Evolutionary conservation across 2,329 filamentous ascomycete species (phyloP).

Genomic region (Trichoderma citrinoviride): DNA sequence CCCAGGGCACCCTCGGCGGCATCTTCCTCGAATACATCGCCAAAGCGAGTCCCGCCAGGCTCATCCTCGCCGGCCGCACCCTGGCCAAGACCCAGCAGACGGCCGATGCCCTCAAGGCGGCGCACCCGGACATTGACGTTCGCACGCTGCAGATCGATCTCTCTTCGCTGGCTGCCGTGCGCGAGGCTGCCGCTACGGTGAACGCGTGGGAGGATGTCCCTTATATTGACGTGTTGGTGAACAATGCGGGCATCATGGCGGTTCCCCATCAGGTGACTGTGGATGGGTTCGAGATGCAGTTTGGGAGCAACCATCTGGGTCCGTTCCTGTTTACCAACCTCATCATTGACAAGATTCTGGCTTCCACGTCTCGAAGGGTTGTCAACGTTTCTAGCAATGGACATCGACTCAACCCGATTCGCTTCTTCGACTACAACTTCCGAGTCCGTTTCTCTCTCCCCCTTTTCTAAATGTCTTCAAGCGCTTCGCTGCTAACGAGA

Average conservation of each 20-base stretch:
- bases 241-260: slow-evolving; percentile 46
- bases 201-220: slow-evolving; percentile 26
- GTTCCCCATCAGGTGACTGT: slow-evolving; percentile 32
- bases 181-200: slow-evolving; percentile 38
- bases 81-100: slow-evolving; percentile 39
- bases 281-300: slow-evolving; percentile 39
- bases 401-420: slow-evolving; percentile 41
- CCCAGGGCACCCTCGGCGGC: slow-evolving; percentile 40
- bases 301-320: slow-evolving; percentile 40
- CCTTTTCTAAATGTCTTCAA: too few relatives aligned
- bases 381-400: slow-evolving; percentile 43
- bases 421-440: slow-evolving; percentile 46
- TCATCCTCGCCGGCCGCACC: slow-evolving; percentile 49
- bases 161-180: slow-evolving; percentile 37
- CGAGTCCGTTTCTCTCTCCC: slow-evolving; percentile 25
- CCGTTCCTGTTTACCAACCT: slow-evolving; percentile 43
- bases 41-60: slow-evolving; percentile 38
- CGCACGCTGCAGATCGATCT: slow-evolving; percentile 39
- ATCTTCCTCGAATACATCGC: slow-evolving; percentile 40
- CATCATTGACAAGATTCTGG: slow-evolving; percentile 34
- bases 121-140: slow-evolving; percentile 34
- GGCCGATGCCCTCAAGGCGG: slow-evolving; percentile 34
- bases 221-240: slow-evolving; percentile 41
- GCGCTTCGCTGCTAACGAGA: neutral
- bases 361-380: slow-evolving; percentile 32